phyloP scores from a whole-genome alignment of 352 stramenopile genomes.

The Globisporangium lucens region DNA sequence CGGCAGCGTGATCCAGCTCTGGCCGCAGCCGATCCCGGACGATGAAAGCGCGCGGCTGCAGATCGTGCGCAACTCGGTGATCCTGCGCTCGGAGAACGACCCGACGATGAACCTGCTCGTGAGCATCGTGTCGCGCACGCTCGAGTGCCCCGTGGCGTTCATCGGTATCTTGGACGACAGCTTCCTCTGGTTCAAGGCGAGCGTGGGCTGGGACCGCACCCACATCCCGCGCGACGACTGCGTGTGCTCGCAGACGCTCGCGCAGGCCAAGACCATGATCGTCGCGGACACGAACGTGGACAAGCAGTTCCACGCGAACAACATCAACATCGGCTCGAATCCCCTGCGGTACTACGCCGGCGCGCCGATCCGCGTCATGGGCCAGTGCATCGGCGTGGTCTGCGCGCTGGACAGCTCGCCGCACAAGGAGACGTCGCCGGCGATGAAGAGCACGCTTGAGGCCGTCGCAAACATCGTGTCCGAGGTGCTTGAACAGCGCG shows the following conservation, averaged over 20 bases:
- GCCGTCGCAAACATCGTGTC: conserved; percentile 79
- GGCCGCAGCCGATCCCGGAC: conserved; percentile 42
- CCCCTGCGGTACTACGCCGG: conserved; percentile 68
- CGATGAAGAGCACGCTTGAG: conserved; percentile 71
- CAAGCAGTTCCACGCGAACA: conserved; percentile 67
- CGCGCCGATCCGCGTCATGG: conserved; percentile 50
- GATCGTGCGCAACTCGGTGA: conserved; percentile 49
- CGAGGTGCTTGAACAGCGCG: conserved; percentile 72
- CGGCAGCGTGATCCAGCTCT: conserved; percentile 64
- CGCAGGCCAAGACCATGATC: conserved; percentile 52
- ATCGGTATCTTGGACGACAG: conserved; percentile 64
- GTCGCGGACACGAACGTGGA: conserved; percentile 58
- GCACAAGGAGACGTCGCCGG: conserved; percentile 40
- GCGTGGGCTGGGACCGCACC: conserved; percentile 51
- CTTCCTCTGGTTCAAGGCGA: conserved; percentile 63
- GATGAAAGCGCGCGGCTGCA: conserved; percentile 49
- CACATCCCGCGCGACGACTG: conserved; percentile 59
- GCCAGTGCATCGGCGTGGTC: conserved; percentile 63
- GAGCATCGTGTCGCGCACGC: conserved; percentile 61
- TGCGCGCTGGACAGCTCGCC: conserved; percentile 57
- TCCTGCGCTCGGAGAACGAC: conserved; percentile 49
- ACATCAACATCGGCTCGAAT: conserved; percentile 31
- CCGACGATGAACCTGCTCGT: conserved; percentile 74
- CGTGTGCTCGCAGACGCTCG: conserved; percentile 43
- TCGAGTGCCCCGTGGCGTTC: conserved; percentile 64